Base-by-base conservation (phyloP, 2,329 filamentous ascomycete species). In the Endothia cerciana region DNA sequence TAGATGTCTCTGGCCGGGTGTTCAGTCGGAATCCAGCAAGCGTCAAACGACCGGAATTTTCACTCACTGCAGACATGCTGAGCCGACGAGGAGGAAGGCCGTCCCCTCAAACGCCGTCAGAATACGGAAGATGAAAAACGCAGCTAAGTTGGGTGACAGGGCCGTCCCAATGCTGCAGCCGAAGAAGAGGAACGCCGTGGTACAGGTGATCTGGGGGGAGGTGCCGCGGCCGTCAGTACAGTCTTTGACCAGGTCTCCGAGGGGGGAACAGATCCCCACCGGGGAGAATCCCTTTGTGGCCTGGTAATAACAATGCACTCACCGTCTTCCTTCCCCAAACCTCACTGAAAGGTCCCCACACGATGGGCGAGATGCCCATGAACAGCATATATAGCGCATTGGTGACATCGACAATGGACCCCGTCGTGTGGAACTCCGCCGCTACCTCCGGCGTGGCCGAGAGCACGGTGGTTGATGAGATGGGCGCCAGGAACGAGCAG, bases 401-500 rank as follows among this genome's bases (percentile, higher is more conserved):
- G 69, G 83, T 86, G 43, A 90, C 76, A 72, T 91, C 89, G 73
- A 92, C 87, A 60, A 91, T 81, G 4, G 83, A 82, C 4, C 86
- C 87, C 7, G 83, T 87, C 4, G 86, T 89, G 47, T 80, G 68
- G 71, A 82, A 90, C 4, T 84, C 86, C 8, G 74, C 76, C 4
- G 87, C 88, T 5, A 91, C 86, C 74, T 91, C 88, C 2, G 89
- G 88, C 11, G 89, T 81, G 15, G 88, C 89, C 1, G 88, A 81
- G 40, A 91, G 75, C 47, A 91, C 86, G 0, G 86, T 85, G 0
- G 89, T 91, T 5, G 84, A 88, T 2, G 85, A 87, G 38, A 91
- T 85, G 0, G 92, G 92, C 0, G 91, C 88, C 55, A 94, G 80
- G 69, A 94, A 92, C 33, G 89, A 87, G 77, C 90, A 93, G 73